Evolutionary conservation across 2,329 filamentous ascomycete genomes (phyloP).

Genomic region (Zymoseptoria passerinii): DNA sequence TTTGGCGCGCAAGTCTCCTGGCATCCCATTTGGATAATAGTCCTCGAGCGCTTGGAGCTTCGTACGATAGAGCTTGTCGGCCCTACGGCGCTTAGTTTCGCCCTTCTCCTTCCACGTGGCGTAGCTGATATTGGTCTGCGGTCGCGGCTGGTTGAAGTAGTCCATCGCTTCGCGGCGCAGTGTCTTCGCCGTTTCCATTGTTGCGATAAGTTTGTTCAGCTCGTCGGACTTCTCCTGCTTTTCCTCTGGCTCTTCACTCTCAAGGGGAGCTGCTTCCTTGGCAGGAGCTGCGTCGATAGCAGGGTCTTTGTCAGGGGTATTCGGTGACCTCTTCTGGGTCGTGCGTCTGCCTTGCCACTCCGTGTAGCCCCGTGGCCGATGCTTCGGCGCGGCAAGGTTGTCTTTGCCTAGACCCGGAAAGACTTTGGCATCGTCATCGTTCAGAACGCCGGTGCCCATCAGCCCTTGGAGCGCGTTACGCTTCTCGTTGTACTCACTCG

Average conservation of each 20-base stretch:
- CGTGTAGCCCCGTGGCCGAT: constrained; percentile 1
- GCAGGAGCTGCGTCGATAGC: not conserved
- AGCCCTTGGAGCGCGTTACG: constrained; percentile 9
- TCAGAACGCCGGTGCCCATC: constrained; percentile 16
- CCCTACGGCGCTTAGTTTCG: constrained; percentile 11
- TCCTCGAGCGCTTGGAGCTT: constrained; percentile 10
- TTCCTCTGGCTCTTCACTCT: not conserved
- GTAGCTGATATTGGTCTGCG: constrained; percentile 7
- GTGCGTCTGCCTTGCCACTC: not conserved
- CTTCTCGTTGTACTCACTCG: constrained; percentile 10
- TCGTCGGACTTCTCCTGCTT: not conserved
- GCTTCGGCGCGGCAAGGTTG: constrained; percentile 9
- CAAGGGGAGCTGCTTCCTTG: not conserved
- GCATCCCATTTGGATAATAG: not conserved
- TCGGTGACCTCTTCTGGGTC: not conserved
- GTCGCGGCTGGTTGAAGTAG: constrained; percentile 3
- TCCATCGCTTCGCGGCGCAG: constrained; percentile 5
- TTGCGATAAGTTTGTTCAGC: not conserved
- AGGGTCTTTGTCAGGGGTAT: not conserved
- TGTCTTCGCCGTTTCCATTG: constrained; percentile 4
- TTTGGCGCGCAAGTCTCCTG: constrained; percentile 1
- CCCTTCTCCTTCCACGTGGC: constrained; percentile 4
- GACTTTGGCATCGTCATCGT: constrained; percentile 13
- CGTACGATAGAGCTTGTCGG: constrained; percentile 12
- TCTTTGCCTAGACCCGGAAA: constrained; percentile 11